A percentile compares a stretch with the other conserved stretches of the same genome.
phyloP scores from a whole-genome alignment of 495 filamentous ascomycete species.

The Usnea hakonensis region DNA sequence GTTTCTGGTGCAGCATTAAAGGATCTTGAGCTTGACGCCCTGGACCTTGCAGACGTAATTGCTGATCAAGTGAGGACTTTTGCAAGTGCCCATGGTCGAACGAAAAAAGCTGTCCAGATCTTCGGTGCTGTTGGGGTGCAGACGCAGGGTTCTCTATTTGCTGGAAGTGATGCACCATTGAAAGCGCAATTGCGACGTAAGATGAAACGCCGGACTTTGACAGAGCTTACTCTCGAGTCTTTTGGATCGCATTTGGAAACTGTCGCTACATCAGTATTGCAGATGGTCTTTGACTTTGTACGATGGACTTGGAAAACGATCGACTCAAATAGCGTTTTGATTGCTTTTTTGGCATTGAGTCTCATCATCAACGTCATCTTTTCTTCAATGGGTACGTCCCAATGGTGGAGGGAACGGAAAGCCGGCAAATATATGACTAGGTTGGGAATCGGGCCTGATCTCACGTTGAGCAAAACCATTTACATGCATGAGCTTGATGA shows the following conservation, averaged over 20 bases:
- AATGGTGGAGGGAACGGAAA: conserved; percentile 81
- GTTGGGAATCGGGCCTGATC: conserved; percentile 69
- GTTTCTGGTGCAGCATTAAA: conserved; percentile 73
- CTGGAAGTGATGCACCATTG: conserved; percentile 34
- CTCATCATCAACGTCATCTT: conserved; percentile 62
- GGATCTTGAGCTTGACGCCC: conserved; percentile 73
- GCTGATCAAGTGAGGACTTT: conserved; percentile 81
- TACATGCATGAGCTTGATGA: conserved; percentile 78
- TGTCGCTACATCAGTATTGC: conserved; percentile 61
- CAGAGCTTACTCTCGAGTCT: conserved; percentile 62
- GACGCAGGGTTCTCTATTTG: conserved; percentile 56
- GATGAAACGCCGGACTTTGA: conserved; percentile 59
- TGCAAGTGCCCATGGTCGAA: conserved; percentile 64
- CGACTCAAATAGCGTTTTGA: conserved; percentile 66
- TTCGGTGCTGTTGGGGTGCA: conserved; percentile 82
- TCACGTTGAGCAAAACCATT: conserved; percentile 75
- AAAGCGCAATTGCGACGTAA: conserved; percentile 41
- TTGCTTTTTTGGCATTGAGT: conserved; percentile 60
- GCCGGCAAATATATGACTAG: conserved; percentile 70
- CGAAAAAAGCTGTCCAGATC: conserved; percentile 82
- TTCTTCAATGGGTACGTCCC: conserved; percentile 54
- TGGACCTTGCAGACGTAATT: conserved; percentile 77
- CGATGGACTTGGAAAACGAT: conserved; percentile 59
- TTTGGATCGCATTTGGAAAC: conserved; percentile 60
- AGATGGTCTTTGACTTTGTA: conserved; percentile 59